Base-by-base conservation (phyloP, 129 eudicot species). In the Rutidosis leptorrhynchoides region DNA sequence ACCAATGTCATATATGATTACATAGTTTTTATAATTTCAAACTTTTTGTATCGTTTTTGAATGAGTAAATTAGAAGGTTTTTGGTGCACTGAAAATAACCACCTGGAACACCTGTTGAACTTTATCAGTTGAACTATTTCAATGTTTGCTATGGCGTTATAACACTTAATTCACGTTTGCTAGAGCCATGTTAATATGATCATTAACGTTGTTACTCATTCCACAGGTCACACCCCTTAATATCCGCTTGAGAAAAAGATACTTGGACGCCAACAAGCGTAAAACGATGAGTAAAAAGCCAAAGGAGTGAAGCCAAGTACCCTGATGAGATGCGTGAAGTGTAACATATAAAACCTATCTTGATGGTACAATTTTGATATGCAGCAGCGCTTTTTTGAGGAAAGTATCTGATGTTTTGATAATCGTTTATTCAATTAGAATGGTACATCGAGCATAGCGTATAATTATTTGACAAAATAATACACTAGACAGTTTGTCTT, bases 171-270 rank as follows among this genome's bases (percentile, higher is more conserved):
- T 59, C 7, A 28, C 7, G 37, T 27, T 25, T 16, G 17, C 59
- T 25, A 6, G 3, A 26, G 4, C 22, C 16, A 59, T 10, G 27
- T 43, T 7, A 33, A 23, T 5, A 12, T 63, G 46, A 64, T 68
- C 15, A 32, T 66, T 45, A 19, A 9, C 17, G 9, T 23, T 29
- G 29, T 6, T 49, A 24, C 7, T 9, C 45, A 7, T 32, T 55
- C 16, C 17, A 20, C 87, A 91, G 96, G 97, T 87, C 73, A 91
- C 97, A 1, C 97, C 97, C 48, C 87, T 75, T 30, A 64, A 83
- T 42, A 85, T 91, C 49, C 87, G 94, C 72, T 73, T 91, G 66
- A 91, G 96, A 59, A 91, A 91, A 82, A 83, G 69, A 81, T 81
- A 82, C 80, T 82, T 91, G 56, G 97, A 91, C 78, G 82, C 78